Base-by-base conservation (phyloP, 2,329 filamentous ascomycete genomes). In the Trichoderma semiorbis region DNA sequence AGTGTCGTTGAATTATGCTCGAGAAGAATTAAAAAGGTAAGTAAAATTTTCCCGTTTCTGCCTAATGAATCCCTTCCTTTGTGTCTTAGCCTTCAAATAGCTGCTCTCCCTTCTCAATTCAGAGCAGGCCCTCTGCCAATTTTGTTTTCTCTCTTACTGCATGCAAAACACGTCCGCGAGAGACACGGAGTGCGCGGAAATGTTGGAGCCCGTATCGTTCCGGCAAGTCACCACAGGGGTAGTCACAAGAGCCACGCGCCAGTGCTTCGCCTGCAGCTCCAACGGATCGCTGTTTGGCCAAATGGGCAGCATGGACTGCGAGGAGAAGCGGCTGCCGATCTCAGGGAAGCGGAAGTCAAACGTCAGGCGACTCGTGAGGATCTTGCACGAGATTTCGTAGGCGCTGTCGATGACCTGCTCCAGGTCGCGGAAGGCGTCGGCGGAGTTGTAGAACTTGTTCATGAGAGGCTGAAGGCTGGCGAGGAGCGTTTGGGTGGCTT, bases 191-290 rank as follows among this genome's bases (percentile, higher is more conserved):
- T 83, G 84, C 2, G 83, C 81, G 30, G 82, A 81, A 60, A 86
- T 83, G 69, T 81, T 83, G 58, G 78, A 76, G 16, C 84, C 85
- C 2, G 79, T 83, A 47, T 89, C 86, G 73, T 88, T 86, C 36
- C 86, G 83, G 75, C 87, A 83, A 2, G 86, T 88, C 60, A 89
- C 83, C 10, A 85, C 83, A 1, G 87, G 87, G 0, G 87, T 88
- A 6, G 87, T 84, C 32, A 87, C 85, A 2, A 88, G 81, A 68
- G 85, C 84, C n/a, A 89, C 78, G 6, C 87, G 84, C 79, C 82
- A 85, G 75, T 88, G 86, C 75, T 82, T 82, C 7, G 81, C 79
- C 79, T 88, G 86, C 24, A 89, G 78, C 66, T 84, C 80, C 69
- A 81, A 77, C 0, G 83, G 79, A 43, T 84, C 80, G 32, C 80